Conservation (phyloP, 495 filamentous ascomycete genomes). For the Xylaria scruposa region DNA sequence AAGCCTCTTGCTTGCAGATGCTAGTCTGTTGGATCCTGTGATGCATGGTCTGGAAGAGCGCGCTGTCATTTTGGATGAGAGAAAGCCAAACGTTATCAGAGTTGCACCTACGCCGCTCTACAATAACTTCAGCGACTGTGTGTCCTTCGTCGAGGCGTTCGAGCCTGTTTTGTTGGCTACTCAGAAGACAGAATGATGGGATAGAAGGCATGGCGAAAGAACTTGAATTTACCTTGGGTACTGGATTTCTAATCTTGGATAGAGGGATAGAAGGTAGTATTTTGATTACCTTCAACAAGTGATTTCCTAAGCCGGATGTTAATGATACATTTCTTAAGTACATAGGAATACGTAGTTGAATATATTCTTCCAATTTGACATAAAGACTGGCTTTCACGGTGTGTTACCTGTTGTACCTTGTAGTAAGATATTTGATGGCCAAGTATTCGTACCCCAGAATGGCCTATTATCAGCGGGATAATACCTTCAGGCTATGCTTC, state of each 20-base stretch:
- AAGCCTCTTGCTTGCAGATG: constrained; percentile 71
- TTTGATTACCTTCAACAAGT: not conserved
- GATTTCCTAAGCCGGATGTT: not conserved
- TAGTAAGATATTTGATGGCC: not conserved
- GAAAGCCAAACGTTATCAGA: constrained; percentile 86
- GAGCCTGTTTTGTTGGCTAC: constrained; percentile 54
- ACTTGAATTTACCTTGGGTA: not conserved
- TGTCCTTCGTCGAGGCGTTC: constrained; percentile 73
- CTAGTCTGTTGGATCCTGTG: constrained; percentile 68
- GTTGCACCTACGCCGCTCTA: constrained; percentile 94
- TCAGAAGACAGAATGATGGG: constrained; percentile 23
- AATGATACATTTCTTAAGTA: not conserved
- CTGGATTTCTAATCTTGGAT: not conserved
- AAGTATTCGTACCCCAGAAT: not conserved
- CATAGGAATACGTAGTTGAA: not conserved
- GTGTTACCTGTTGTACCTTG: not conserved
- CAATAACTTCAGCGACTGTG: constrained; percentile 83
- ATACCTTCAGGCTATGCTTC: not conserved
- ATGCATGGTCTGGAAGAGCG: constrained; percentile 70
- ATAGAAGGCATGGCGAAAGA: not conserved
- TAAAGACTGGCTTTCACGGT: not conserved
- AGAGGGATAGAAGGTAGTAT: not conserved
- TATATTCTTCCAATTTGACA: not conserved
- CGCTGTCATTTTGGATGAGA: constrained; percentile 84
- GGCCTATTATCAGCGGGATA: not conserved